Evolutionary conservation across 1,284 basidiomycete genomes (phyloP).

Genomic region (Malassezia obtusa): DNA sequence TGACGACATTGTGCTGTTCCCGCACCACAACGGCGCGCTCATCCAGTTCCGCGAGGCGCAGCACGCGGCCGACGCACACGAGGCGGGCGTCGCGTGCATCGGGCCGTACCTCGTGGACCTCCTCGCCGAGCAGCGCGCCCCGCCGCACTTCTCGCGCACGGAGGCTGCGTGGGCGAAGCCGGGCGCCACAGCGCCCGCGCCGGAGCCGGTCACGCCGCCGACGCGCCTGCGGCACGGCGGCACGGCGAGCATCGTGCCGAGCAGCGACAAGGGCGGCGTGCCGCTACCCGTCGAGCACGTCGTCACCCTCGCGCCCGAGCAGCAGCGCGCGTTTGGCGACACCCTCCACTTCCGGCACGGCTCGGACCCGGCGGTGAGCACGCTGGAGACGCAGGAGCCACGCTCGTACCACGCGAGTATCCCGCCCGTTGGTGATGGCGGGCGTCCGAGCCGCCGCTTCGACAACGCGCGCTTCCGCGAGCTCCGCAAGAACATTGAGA

Average conservation of each 20-base stretch:
- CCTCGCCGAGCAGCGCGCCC: background rate
- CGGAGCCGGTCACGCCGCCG: background rate
- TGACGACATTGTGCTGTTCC: slow-evolving; percentile 12
- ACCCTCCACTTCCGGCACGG: slow-evolving; percentile 66
- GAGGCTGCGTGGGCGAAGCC: background rate
- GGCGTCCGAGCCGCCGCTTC: slow-evolving; percentile 53
- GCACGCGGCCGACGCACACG: background rate
- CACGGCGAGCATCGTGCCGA: slow-evolving; percentile 43
- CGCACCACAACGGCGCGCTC: slow-evolving; percentile 3
- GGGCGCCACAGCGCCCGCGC: background rate
- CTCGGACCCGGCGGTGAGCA: slow-evolving; percentile 18
- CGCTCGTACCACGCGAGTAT: slow-evolving; percentile 39
- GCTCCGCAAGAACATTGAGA: slow-evolving; percentile 77
- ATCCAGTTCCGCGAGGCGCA: slow-evolving; percentile 7
- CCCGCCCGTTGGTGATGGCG: slow-evolving; percentile 33
- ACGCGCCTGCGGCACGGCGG: slow-evolving; percentile 24
- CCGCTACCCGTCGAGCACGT: slow-evolving; percentile 41
- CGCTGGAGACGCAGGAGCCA: slow-evolving; percentile 60
- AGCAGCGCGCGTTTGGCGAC: slow-evolving; percentile 58
- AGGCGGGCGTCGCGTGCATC: slow-evolving; percentile 3
- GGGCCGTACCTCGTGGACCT: slow-evolving; percentile 11
- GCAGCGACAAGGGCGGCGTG: slow-evolving; percentile 46
- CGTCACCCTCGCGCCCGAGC: slow-evolving; percentile 45
- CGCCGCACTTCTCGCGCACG: slow-evolving; percentile 2
- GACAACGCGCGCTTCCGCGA: slow-evolving; percentile 94